Conservation (phyloP, 345 rosid species). For the rapeseed (Brassica napus) region DNA sequence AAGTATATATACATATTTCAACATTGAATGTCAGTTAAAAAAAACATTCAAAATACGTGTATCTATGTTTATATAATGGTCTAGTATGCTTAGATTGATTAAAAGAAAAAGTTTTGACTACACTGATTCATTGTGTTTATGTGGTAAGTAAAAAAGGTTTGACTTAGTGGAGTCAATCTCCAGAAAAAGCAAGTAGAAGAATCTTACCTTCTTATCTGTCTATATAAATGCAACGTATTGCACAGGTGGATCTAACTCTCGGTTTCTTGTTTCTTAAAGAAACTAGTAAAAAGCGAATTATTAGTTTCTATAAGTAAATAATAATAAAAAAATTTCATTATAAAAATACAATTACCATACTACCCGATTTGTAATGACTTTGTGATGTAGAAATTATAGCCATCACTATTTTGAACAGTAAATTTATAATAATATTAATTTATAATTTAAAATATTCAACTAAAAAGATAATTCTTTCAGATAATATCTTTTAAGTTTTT, state of each 20-base stretch:
- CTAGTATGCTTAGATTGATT: background rate
- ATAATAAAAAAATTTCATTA: background rate
- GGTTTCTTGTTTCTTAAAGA: background rate
- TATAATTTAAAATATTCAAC: background rate
- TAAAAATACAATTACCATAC: background rate
- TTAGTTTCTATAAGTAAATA: background rate
- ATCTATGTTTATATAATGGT: background rate
- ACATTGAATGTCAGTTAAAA: too few relatives aligned
- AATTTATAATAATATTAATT: background rate
- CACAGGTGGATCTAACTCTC: background rate
- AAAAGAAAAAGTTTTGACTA: background rate
- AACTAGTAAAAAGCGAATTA: background rate
- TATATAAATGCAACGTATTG: background rate
- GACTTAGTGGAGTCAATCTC: constrained; percentile 10
- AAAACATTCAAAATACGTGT: too few relatives aligned
- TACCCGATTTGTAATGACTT: background rate
- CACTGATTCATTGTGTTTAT: background rate
- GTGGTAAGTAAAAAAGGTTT: background rate
- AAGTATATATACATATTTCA: too few relatives aligned
- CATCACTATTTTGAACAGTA: background rate
- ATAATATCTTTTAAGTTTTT: too few relatives aligned
- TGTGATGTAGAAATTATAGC: background rate
- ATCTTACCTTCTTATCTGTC: background rate
- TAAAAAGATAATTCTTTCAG: too few relatives aligned
- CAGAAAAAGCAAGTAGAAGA: background rate